Evolutionary conservation across 1,284 basidiomycete species (phyloP), one percentile per base, ranked within the genome.

Genomic region (Filobasidium uniguttulatum): DNA sequence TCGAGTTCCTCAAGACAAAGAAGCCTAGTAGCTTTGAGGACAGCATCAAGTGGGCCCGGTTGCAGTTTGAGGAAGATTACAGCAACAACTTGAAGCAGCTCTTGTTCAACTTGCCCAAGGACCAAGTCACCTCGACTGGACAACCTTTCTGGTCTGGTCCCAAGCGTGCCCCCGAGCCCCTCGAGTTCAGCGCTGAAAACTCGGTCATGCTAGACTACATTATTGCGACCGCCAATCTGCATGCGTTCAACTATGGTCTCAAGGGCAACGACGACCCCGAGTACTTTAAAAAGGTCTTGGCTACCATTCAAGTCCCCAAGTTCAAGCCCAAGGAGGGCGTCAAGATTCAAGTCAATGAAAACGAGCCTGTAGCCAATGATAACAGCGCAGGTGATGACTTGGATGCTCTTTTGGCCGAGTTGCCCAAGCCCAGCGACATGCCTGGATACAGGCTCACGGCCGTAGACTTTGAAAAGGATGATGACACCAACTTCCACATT

Each of bases 391-490:
- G 38, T 19, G 50, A 25, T 57, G 66, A 71, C 29, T 57, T 77
- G 6, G 70, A 73, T 10, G 74, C 77, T 33, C 69, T 86, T 50
- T 64, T 77, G 46, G 74, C 79, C 56, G 75, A 80, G 54, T 73
- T 94, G 17, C 91, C 90, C n/a, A 66, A 83, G 17, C 88, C 89
- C 2, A 85, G 87, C 3, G 86, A 87, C 17, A 72, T 99, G 41
- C 89, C 86, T 33, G 94, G 94, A 28, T 97, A 93, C 73, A 84
- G 93, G 53, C 77, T 99, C 51, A 84, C 77, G 52, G 88, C 94
- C 3, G 89, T 93, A 49, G 91, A 97, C 64, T 98, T 99, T 63
- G 94, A 99, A 75, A 99, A 99, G 74, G 94, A 99, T 67, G 93
- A 98, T 63, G 94, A 99, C 67, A 80, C 81, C 36, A 99, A 99